Conservation (phyloP, 345 rosid species). For the Kandelia obovata region DNA sequence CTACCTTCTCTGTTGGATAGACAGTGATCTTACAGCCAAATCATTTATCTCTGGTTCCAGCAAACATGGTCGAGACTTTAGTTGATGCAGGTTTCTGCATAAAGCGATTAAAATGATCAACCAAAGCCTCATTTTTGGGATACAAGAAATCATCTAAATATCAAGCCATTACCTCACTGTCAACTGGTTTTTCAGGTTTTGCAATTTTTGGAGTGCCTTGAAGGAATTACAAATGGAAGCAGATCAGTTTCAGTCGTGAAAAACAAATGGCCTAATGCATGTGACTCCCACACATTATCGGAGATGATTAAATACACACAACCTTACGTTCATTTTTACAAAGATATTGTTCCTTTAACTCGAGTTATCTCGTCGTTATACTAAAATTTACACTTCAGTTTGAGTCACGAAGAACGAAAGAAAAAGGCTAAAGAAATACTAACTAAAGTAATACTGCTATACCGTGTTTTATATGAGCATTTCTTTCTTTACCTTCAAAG, state of each 20-base stretch:
- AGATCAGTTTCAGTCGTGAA: conserved; percentile 6
- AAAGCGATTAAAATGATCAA: not conserved
- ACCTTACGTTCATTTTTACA: too few species aligned
- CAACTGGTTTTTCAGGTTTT: conserved; percentile 69
- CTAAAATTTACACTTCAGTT: not conserved
- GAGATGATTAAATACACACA: too few species aligned
- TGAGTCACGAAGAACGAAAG: not conserved
- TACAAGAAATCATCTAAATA: not conserved
- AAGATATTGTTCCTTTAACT: too few species aligned
- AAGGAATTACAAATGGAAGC: conserved; percentile 18
- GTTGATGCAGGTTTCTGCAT: conserved; percentile 67
- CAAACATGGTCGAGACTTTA: conserved; percentile 88
- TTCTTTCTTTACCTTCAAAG: conserved; percentile 64
- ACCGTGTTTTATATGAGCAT: not conserved
- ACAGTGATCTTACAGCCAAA: conserved; percentile 82
- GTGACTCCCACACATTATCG: too few species aligned
- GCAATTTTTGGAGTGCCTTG: conserved; percentile 84
- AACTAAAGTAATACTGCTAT: too few species aligned
- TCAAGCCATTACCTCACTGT: conserved; percentile 58
- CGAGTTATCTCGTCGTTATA: too few species aligned
- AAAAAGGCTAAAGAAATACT: too few species aligned
- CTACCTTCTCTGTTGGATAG: conserved; percentile 95
- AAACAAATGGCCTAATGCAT: too few species aligned
- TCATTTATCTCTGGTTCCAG: conserved; percentile 91
- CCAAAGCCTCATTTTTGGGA: not conserved